A percentile compares a stretch with the other conserved stretches of the same genome.
phyloP scores from a whole-genome alignment of 345 rosid species.

The Eucalyptus pumila region DNA sequence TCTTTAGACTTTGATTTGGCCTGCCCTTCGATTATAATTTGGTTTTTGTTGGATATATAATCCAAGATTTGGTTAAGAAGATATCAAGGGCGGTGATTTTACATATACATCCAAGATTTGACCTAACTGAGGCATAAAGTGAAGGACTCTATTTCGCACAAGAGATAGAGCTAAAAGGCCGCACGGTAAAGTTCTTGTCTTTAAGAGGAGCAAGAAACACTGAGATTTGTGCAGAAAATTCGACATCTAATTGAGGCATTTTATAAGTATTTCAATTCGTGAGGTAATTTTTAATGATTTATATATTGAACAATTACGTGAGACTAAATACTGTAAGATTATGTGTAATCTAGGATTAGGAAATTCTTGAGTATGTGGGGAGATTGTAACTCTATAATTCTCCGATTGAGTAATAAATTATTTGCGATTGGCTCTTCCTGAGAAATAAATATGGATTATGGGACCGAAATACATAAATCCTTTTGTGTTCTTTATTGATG shows the following conservation, averaged over 20 bases:
- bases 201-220: background rate
- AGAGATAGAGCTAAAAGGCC: background rate
- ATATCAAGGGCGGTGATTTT: background rate
- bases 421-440: fast-evolving
- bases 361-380: too few species aligned
- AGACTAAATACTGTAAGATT: background rate
- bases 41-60: background rate
- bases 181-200: background rate
- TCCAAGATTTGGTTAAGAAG: background rate
- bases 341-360: background rate
- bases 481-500: too few species aligned
- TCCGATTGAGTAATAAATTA: too few species aligned
- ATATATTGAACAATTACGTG: background rate
- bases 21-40: background rate
- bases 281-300: background rate
- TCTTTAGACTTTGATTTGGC: background rate
- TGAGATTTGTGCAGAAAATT: background rate
- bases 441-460: too few species aligned
- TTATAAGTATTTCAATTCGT: background rate
- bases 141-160: background rate
- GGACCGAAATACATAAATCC: too few species aligned
- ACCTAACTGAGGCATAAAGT: background rate
- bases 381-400: too few species aligned
- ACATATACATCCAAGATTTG: background rate
- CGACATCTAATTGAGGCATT: background rate